phyloP scores from a whole-genome alignment of 163 green algal genomes.

The Scenedesmus sp. region DNA sequence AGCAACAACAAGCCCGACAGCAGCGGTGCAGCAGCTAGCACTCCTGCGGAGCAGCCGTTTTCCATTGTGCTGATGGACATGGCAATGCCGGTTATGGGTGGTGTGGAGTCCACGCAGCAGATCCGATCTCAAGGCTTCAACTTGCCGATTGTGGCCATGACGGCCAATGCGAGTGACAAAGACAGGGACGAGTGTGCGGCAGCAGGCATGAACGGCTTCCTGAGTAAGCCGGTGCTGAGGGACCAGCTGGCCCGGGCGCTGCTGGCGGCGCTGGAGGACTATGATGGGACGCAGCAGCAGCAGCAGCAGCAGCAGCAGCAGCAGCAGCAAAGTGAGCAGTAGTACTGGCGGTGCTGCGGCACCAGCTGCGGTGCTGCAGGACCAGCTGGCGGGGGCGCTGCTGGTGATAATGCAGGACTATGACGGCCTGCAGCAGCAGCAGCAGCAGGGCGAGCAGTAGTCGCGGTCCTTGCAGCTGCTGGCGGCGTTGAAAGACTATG shows the following conservation, averaged over 20 bases:
- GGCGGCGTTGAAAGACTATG: no score
- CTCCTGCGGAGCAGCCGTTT: conserved; percentile 47
- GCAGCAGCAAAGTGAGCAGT: neutral
- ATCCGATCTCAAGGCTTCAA: conserved; percentile 21
- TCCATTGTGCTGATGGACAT: conserved; percentile 87
- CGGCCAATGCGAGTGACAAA: conserved; percentile 80
- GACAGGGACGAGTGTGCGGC: conserved; percentile 80
- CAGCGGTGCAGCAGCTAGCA: neutral
- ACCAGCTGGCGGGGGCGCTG: neutral
- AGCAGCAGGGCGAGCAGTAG: no score
- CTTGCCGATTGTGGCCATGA: conserved; percentile 87
- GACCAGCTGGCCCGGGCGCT: conserved; percentile 72
- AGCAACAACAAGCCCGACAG: conserved; percentile 1
- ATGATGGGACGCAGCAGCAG: neutral
- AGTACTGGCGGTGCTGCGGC: neutral
- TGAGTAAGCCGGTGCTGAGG: conserved; percentile 88
- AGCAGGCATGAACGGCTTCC: conserved; percentile 89
- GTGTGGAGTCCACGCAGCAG: conserved; percentile 73
- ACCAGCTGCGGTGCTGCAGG: neutral
- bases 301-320: neutral
- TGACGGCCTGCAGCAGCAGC: no score
- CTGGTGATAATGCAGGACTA: neutral
- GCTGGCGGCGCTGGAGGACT: conserved; percentile 49
- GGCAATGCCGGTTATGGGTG: conserved; percentile 90
- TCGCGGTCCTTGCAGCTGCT: no score